Conservation (phyloP, 2,329 filamentous ascomycete genomes). For the Graphilbum ipis-grandicollis region DNA sequence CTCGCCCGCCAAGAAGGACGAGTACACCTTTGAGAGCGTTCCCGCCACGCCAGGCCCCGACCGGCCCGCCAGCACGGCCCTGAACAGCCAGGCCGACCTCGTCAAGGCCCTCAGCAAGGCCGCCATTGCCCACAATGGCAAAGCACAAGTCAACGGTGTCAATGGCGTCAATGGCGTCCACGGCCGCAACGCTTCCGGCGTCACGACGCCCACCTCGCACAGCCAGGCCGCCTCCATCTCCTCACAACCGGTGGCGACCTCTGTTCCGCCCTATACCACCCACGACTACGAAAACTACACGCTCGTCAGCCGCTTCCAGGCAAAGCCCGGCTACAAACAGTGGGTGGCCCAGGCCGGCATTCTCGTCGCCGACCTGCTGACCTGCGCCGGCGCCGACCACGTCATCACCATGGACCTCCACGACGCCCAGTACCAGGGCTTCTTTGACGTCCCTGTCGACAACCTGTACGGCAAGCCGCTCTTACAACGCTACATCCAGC, state of each 20-base stretch:
- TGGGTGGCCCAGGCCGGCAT: constrained; percentile 98
- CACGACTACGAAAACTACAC: constrained; percentile 47
- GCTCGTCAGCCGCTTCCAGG: constrained; percentile 43
- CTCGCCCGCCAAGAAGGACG: constrained; percentile 24
- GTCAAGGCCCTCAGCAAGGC: constrained; percentile 58
- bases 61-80: constrained; percentile 45
- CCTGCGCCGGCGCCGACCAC: constrained; percentile 89
- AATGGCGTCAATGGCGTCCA: constrained; percentile 11
- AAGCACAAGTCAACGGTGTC: constrained; percentile 12
- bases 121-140: constrained; percentile 33
- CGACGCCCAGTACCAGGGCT: constrained; percentile 93
- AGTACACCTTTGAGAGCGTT: constrained; percentile 82
- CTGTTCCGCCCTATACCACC: constrained; percentile 34
- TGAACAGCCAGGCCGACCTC: constrained; percentile 54
- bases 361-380: constrained; percentile 82
- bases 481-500: constrained; percentile 54
- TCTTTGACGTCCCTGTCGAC: constrained; percentile 97
- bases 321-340: constrained; percentile 88
- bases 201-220: constrained; percentile 15
- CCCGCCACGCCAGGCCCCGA: constrained; percentile 70
- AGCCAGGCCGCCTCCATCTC: constrained; percentile 22
- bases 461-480: constrained; percentile 81
- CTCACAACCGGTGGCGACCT: constrained; percentile 11
- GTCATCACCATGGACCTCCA: constrained; percentile 92
- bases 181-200: constrained; percentile 17